Base-by-base conservation (phyloP, 345 rosid genomes). In the Heritiera fomes region DNA sequence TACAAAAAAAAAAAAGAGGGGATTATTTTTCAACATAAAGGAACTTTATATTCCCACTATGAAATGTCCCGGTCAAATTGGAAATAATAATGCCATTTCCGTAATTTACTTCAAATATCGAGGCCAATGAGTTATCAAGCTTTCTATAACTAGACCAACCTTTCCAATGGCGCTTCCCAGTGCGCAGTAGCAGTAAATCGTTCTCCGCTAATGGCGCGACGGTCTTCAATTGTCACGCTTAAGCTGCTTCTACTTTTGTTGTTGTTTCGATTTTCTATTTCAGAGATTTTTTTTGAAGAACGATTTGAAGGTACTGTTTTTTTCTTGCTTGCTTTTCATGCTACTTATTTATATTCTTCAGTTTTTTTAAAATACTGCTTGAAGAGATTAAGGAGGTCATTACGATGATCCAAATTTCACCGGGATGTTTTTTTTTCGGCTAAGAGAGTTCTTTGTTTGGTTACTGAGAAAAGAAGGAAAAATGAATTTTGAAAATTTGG, bases 211-310 rank as follows among this genome's bases (percentile, higher is more conserved):
- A 75, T 62, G 78, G 78, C 59, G 47, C 14, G 17, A 17, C 63
- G n/a, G 56, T 6, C 76, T 73, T 56, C 64, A 17, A 23, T 32
- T 45, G 5, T 45, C 56, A 45, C 23, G 58, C 75, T 77, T 58
- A 43, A 45, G 15, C 63, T 58, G 80, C 70, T 70, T 74, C 11
- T 3, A 23, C 23, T 71, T 63, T 30, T 45, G 38, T 18, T 61
- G 81, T 63, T 81, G 14, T 75, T 77, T 74, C 80, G 72, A 0
- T 81, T 71, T 69, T 85, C 84, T 49, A 65, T 80, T 77, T 80
- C 88, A 2, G 91, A 86, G 78, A 86, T 85, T 76, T 82, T 86
- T 79, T 84, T 85, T 18, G 90, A 88, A 45, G 89, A 87, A 58
- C 85, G 61, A 73, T 88, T 88, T 55, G 86, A 87, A 81, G 89